Conservation (phyloP, 2,329 filamentous ascomycete species). For the Alternaria consortialis region DNA sequence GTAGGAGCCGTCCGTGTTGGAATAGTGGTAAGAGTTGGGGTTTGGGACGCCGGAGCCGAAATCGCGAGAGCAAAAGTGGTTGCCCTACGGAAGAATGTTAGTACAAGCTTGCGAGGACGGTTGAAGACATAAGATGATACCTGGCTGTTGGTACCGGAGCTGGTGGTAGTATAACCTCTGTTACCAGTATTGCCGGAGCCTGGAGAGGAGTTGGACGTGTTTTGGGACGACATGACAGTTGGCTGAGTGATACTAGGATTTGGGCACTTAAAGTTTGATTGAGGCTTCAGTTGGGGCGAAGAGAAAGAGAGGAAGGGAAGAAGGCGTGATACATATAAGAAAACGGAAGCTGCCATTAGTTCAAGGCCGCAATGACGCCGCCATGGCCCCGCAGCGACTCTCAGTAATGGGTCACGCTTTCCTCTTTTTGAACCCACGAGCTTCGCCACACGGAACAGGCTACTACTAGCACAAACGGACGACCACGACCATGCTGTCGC, state of each 20-base stretch:
- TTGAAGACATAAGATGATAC: neutral
- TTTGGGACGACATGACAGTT: slow-evolving; percentile 5
- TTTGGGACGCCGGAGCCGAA: slow-evolving; percentile 48
- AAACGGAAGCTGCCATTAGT: neutral
- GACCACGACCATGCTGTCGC: neutral
- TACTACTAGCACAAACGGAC: neutral
- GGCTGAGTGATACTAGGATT: neutral
- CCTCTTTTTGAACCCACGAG: neutral
- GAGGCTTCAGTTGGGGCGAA: neutral
- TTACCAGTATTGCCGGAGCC: slow-evolving; percentile 18
- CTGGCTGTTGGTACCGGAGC: slow-evolving; percentile 54
- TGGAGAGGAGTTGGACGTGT: slow-evolving; percentile 17
- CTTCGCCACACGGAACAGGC: slow-evolving; percentile 2
- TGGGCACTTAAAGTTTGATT: neutral
- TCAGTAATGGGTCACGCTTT: neutral
- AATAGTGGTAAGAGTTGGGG: slow-evolving; percentile 53
- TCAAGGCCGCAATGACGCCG: too few species aligned
- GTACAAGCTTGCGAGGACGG: neutral
- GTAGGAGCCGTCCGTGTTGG: slow-evolving; percentile 47
- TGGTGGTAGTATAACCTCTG: slow-evolving; percentile 49
- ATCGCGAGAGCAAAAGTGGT: slow-evolving; percentile 53
- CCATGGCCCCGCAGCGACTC: neutral
- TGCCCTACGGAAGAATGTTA: slow-evolving; percentile 39
- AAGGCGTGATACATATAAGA: neutral
- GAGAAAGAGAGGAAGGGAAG: neutral